Conservation (phyloP, 495 filamentous ascomycete genomes). For the Penicillium herquei region DNA sequence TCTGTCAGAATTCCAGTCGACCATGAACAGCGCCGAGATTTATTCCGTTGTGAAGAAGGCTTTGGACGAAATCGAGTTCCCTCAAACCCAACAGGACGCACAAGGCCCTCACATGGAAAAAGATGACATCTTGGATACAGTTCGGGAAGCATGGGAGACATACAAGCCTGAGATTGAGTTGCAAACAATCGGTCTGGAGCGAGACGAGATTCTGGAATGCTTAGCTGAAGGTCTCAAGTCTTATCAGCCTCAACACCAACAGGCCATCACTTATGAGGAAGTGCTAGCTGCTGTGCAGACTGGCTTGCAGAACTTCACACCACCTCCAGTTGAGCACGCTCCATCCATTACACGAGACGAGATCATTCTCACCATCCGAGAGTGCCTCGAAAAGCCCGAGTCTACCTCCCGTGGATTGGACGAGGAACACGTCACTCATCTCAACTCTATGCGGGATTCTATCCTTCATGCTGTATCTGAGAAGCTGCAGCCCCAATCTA, state of each 20-base stretch:
- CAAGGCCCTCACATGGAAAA: slow-evolving; percentile 52
- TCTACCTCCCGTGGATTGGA: slow-evolving; percentile 14
- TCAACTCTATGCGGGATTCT: slow-evolving; percentile 29
- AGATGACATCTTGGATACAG: slow-evolving; percentile 80
- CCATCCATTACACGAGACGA: slow-evolving; percentile 72
- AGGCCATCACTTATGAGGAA: slow-evolving; percentile 69
- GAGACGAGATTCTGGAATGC: slow-evolving; percentile 83
- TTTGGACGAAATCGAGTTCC: slow-evolving; percentile 59
- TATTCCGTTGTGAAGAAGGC: slow-evolving; percentile 78
- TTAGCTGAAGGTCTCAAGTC: slow-evolving; percentile 78
- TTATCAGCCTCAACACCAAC: slow-evolving; percentile 59
- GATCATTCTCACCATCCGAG: slow-evolving; percentile 69
- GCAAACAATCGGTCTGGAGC: slow-evolving; percentile 82
- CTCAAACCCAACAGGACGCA: slow-evolving; percentile 33
- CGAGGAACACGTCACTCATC: slow-evolving; percentile 19
- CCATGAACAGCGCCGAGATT: slow-evolving; percentile 73
- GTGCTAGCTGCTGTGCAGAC: slow-evolving; percentile 79
- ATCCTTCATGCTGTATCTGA: slow-evolving; percentile 19
- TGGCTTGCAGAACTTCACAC: slow-evolving; percentile 72
- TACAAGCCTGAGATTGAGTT: slow-evolving; percentile 91
- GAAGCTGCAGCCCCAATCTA: slow-evolving; percentile 51
- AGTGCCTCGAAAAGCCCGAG: slow-evolving; percentile 55
- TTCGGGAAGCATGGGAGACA: slow-evolving; percentile 84
- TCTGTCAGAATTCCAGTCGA: slow-evolving; percentile 44
- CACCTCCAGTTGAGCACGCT: slow-evolving; percentile 65